Evolutionary conservation across 2,329 filamentous ascomycete species (phyloP), one percentile per base, ranked within the genome.

Genomic region (Penicillium concentricum): DNA sequence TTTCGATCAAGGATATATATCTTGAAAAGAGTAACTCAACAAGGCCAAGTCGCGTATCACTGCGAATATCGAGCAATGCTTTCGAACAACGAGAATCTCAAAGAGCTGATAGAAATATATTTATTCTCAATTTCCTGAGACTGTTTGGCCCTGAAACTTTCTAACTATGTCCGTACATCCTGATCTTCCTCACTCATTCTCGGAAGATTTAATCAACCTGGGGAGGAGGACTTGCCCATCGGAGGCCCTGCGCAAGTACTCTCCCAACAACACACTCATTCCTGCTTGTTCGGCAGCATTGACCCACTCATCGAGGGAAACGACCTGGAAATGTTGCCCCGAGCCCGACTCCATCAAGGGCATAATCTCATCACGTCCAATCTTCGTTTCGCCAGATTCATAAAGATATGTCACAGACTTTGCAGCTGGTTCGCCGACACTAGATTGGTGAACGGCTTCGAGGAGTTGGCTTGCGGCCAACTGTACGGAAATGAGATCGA

Each of bases 401-500:
- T 57, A 58, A 7, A 42, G 16, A 28, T 58, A 62, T 8, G n/a
- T 49, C 12, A 60, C 26, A 20, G 28, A n/a, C 16, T 16, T 16
- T 41, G 12, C 10, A 26, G 32, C 20, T 30, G 16, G 16, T 2
- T 16, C 38, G 13, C 48, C 1, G 9, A 37, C 9, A 26, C 56
- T 44, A 7, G 61, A 64, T 22, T 39, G 12, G 12, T 54, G 43
- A n/a, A 64, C 44, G 2, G 45, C 46, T 1, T 60, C 34, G 2
- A 62, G 44, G 13, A 66, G 59, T 24, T 62, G 58, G 10, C 56
- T 41, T 8, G 62, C 62, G 0, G 56, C 64, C 3, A 58, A 61
- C 44, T 62, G 44, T 6, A 66, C 64, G 2, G 62, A 59, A n/a
- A 66, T 60, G 15, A 66, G 54, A 41, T 66, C 62, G 34, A 66